Evolutionary conservation across 305 asterid species (phyloP).

Genomic region (Solanum chacoense): DNA sequence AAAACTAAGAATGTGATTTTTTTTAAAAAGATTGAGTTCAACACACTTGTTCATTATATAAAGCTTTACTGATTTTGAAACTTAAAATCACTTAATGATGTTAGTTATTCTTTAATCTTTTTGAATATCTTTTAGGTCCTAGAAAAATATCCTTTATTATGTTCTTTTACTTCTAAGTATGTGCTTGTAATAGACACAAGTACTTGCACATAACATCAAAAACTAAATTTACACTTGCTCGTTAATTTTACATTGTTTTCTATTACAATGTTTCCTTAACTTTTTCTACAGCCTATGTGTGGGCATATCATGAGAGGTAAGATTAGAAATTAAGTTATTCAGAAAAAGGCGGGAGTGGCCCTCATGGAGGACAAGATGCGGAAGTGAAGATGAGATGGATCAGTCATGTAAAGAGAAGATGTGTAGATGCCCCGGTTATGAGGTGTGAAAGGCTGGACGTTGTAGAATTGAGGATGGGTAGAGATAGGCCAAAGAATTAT

Average conservation of each 20-base stretch:
- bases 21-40: neutral
- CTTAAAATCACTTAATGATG: too few relatives aligned
- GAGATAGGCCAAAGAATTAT: neutral
- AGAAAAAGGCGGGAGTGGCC: neutral
- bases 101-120: too few relatives aligned
- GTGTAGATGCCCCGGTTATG: neutral
- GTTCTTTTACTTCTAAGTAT: neutral
- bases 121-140: neutral
- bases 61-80: neutral
- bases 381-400: neutral
- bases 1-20: too few relatives aligned
- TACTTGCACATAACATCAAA: neutral
- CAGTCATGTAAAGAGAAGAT: neutral
- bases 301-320: neutral
- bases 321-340: too few relatives aligned
- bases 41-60: neutral
- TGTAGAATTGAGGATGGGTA: neutral
- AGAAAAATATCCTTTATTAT: neutral
- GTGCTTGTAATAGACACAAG: neutral
- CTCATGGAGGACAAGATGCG: neutral
- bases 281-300: neutral
- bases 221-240: neutral
- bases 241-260: neutral
- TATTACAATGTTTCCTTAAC: neutral
- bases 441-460: neutral